Evolutionary conservation across 306 rosid species (phyloP).

Genomic region (Luffa aegyptiaca): DNA sequence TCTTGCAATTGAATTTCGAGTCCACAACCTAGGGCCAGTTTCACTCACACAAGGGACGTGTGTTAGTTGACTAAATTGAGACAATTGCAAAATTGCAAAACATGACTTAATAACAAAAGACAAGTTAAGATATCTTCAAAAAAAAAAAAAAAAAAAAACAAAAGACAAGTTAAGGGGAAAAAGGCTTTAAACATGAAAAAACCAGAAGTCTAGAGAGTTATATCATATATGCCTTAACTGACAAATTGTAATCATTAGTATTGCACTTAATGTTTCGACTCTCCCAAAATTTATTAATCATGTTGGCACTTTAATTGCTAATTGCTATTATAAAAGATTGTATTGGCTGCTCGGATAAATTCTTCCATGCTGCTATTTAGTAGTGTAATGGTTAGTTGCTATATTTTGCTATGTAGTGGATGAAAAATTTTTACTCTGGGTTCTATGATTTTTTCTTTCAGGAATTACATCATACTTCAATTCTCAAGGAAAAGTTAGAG

Average conservation of each 20-base stretch:
- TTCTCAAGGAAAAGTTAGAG: conserved; percentile 56
- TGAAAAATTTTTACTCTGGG: neutral
- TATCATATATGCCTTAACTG: neutral
- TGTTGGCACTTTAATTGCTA: neutral
- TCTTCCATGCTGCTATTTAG: neutral
- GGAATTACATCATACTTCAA: conserved; percentile 79
- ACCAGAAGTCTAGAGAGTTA: neutral
- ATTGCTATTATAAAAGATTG: neutral
- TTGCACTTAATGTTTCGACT: neutral
- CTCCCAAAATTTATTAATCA: neutral
- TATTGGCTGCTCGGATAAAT: neutral
- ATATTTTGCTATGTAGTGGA: neutral
- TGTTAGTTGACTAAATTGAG: neutral
- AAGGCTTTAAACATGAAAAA: neutral
- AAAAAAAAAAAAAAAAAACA: too few species aligned
- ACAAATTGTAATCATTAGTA: neutral
- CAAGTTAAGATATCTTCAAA: too few species aligned
- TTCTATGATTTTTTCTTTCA: conserved; percentile 17
- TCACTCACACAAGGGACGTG: neutral
- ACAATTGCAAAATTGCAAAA: too few species aligned
- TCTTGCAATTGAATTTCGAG: neutral
- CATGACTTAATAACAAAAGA: too few species aligned
- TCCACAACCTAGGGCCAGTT: neutral
- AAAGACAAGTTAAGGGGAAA: neutral
- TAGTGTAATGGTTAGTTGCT: neutral